phyloP scores from a whole-genome alignment of 129 eudicot species.

The Saussurea involucrata region DNA sequence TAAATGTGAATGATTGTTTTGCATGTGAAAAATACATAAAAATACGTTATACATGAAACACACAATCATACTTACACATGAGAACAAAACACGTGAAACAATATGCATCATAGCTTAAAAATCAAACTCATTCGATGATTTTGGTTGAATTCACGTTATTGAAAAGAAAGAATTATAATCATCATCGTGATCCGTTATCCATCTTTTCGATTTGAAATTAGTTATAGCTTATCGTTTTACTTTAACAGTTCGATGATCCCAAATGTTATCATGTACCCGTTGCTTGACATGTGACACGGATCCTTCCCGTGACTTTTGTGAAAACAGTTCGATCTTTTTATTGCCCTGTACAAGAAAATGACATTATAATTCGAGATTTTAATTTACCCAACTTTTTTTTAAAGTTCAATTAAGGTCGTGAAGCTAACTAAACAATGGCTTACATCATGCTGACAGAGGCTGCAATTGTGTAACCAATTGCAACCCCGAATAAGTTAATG shows the following conservation, averaged over 20 bases:
- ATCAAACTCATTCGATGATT: not conserved
- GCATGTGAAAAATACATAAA: not conserved
- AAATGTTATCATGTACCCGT: constrained; percentile 59
- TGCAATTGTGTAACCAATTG: constrained; percentile 82
- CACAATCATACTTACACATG: not conserved
- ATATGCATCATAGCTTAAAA: not conserved
- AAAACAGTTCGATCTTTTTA: constrained; percentile 68
- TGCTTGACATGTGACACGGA: constrained; percentile 61
- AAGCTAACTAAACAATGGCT: constrained; percentile 17
- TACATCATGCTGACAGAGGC: constrained; percentile 79
- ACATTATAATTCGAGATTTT: not conserved
- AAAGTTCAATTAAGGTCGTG: not conserved
- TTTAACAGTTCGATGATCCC: constrained; percentile 42
- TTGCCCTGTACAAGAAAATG: constrained; percentile 45
- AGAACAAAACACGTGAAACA: not conserved
- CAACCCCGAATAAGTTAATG: constrained; percentile 55
- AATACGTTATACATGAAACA: not conserved
- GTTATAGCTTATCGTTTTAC: not conserved
- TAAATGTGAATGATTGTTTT: too few relatives aligned
- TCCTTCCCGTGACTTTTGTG: constrained; percentile 44
- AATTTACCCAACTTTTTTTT: not conserved
- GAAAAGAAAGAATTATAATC: not conserved
- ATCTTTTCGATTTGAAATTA: not conserved
- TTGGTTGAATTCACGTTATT: not conserved
- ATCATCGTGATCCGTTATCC: not conserved